Base-by-base conservation (phyloP, 768 basidiomycete genomes). In the Agaricus subrufescens region DNA sequence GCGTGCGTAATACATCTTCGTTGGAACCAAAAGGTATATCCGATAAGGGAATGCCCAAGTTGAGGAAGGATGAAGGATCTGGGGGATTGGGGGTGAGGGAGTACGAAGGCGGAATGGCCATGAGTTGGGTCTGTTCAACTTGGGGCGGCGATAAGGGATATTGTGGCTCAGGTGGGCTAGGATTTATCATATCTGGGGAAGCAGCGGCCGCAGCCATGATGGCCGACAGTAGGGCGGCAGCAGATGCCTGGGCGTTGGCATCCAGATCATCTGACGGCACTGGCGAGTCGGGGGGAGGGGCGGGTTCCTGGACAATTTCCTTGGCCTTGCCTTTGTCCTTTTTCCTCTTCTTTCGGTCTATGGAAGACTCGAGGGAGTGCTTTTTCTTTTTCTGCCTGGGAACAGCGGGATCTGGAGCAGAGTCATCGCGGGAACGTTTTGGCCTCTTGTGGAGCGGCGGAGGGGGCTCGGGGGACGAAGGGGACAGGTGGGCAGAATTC, bases 1-100 rank as follows among this genome's bases (percentile, higher is more conserved):
- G 69, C 10, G 82, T 83, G 34, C 84, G 87, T 44, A 91, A 70
- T 45, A 91, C 80, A 58, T 89, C 86, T 47, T 91, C 89, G 62
- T 82, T 87, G 26, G 86, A 86, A 11, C 76, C 75, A 54, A 75
- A 74, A 15, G 73, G 63, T 14, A 77, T 63, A 52, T 80, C 75
- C 42, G 73, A 67, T 50, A 69, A 69, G 10, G 71, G 52, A 51
- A 65, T 59, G 42, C 58, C 34, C 61, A 62, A 46, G 38, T 58
- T 40, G 55, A 60, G 26, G 56, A 61, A 27, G 52, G 49, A 12
- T 58, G 50, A 46, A 45, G 58, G 27, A 34, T 56, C 58, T 43
- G 57, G 23, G 37, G 58, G 61, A 27, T 65, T 62, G 43, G 59
- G 54, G 23, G 57, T 50, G 47, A 60, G 43, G 29, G 62, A 54